These are phyloP conservation scores for Clavariopsis aquatica DNA, from an alignment of 495 filamentous ascomycete genomes.

Conservation along the genomic window DNA sequence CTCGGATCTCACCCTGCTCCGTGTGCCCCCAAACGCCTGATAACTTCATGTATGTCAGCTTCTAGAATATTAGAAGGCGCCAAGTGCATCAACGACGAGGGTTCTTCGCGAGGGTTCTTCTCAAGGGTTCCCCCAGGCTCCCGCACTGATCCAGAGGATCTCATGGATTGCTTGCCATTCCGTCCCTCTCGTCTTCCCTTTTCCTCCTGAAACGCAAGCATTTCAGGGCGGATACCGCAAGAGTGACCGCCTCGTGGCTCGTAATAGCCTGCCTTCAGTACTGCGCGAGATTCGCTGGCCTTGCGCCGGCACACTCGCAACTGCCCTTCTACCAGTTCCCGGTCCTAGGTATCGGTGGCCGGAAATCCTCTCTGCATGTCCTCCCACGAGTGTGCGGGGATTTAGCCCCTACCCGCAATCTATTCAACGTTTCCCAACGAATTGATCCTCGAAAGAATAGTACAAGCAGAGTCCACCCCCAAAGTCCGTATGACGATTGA, in stretches of 20 bases:
- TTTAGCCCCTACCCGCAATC: slow-evolving; percentile 19
- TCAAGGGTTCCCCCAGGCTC: background rate
- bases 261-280: background rate
- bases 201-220: background rate
- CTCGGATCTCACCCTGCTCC: slow-evolving; percentile 13
- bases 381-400: slow-evolving; percentile 18
- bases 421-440: slow-evolving; percentile 7
- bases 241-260: background rate
- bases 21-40: slow-evolving; percentile 5
- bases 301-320: background rate
- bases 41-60: slow-evolving; percentile 21
- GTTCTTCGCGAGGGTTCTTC: background rate
- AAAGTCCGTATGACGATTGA: too few relatives aligned
- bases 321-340: slow-evolving; percentile 1
- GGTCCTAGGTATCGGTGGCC: slow-evolving; percentile 8
- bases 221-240: background rate
- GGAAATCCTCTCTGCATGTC: slow-evolving; percentile 6
- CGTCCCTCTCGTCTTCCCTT: background rate
- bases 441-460: slow-evolving; percentile 2
- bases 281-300: background rate
- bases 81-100: slow-evolving; percentile 2
- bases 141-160: background rate
- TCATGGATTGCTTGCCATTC: background rate
- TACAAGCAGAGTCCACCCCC: background rate
- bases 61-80: slow-evolving; percentile 26